A percentile compares a stretch with the other conserved stretches of the same genome.
Evolutionary conservation across 2,329 filamentous ascomycete species (phyloP).

Genomic region (Alternaria sp.): DNA sequence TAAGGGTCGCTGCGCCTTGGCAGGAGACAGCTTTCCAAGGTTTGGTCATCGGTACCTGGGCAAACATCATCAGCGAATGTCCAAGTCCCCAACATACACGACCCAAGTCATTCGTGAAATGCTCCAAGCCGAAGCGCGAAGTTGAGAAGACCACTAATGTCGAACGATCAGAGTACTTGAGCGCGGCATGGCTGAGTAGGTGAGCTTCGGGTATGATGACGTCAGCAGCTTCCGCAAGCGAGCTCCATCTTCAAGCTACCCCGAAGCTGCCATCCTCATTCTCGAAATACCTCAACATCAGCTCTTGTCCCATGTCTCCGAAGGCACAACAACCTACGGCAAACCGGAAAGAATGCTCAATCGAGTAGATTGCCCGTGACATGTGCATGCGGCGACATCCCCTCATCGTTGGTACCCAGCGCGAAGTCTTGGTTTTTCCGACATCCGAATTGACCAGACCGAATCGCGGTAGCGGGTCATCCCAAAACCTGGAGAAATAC

Average conservation of each 20-base stretch:
- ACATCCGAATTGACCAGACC: not conserved
- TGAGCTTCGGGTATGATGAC: not conserved
- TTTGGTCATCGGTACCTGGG: too few species aligned
- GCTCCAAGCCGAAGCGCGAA: too few species aligned
- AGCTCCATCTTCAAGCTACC: not conserved
- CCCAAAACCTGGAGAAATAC: conserved; percentile 28
- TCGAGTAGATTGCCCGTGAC: not conserved
- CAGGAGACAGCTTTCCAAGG: too few species aligned
- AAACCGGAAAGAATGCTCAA: too few species aligned
- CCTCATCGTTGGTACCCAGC: conserved; percentile 1
- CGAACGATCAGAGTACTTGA: too few species aligned
- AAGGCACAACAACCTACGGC: not conserved
- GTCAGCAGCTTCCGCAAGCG: not conserved
- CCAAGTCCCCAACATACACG: too few species aligned
- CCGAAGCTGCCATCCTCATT: not conserved
- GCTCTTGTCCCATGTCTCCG: not conserved
- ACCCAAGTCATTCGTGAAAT: too few species aligned
- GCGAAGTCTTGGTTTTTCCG: conserved; percentile 24
- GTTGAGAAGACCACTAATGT: too few species aligned
- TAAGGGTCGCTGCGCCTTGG: too few species aligned
- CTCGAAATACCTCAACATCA: not conserved
- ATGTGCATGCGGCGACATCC: not conserved
- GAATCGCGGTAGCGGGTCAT: conserved; percentile 14
- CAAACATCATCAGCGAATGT: too few species aligned
- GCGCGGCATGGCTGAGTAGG: not conserved